Base-by-base conservation (phyloP, 2,329 filamentous ascomycete species). In the Colletotrichum sansevieriae region DNA sequence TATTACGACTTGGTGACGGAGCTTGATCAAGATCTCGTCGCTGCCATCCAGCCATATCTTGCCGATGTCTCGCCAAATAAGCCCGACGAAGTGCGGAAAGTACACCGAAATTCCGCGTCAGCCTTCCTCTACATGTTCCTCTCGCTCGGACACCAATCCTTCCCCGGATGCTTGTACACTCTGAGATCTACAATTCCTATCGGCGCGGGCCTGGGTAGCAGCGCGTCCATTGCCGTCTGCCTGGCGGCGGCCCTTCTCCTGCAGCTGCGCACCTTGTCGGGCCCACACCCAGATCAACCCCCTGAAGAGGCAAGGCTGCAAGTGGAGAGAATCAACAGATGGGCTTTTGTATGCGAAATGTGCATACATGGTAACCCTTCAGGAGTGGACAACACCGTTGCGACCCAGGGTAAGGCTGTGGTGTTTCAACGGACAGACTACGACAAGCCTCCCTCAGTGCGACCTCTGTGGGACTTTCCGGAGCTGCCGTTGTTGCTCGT, bases 331-430 rank as follows among this genome's bases (percentile, higher is more conserved):
- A 98, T 99, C 81, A 99, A 99, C 80, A 88, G 92, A 70, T 99
- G 97, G 96, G 95, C 96, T 0, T 98, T 98, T 79, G 96, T 99
- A 1, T 92, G 92, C 25, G 96, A 99, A 79, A 92, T 98, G 89
- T 96, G 94, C 80, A 98, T 98, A 71, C 96, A 99, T 77, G 96
- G 95, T 43, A 98, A 97, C 76, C 96, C 96, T 0, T 97, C 94
- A 0, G 96, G 96, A 0, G 93, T 99, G 49, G 96, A 99, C 81
- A 99, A 99, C 79, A 99, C 96, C 3, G 95, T 99, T 33, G 88
- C 95, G 12, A 92, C 95, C 12, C 93, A 97, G 75, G 96, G 96
- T 65, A 98, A 97, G 81, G 96, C 95, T 0, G 94, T 99, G 1
- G 84, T 98, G 3, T 99, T 97, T 82, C 91, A 95, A 75, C 88